Conservation (phyloP, 176 grass and related monocot species). For the Raddia guianensis region DNA sequence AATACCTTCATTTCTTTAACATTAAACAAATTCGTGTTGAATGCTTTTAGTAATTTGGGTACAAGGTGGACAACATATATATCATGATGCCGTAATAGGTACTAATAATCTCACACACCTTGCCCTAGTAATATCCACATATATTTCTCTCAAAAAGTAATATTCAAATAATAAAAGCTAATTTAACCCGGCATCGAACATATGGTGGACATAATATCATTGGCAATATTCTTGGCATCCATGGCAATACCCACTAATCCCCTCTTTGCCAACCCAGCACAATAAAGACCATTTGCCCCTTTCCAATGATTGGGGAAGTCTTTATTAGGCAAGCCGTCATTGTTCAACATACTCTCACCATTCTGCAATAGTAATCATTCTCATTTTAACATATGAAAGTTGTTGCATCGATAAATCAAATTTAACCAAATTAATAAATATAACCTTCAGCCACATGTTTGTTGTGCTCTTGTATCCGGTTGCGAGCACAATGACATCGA, state of each 20-base stretch:
- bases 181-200: not conserved
- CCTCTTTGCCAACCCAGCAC: slow-evolving; percentile 16
- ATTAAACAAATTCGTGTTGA: no score
- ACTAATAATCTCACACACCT: no score
- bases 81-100: no score
- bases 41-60: no score
- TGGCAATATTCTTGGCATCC: slow-evolving; percentile 44
- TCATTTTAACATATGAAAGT: not conserved
- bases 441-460: slow-evolving; percentile 43
- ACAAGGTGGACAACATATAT: no score
- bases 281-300: slow-evolving; percentile 46
- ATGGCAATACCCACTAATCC: slow-evolving; percentile 37
- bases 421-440: not conserved
- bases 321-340: slow-evolving; percentile 32
- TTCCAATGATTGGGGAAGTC: slow-evolving; percentile 48
- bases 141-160: no score
- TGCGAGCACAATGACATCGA: slow-evolving; percentile 46
- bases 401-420: not conserved
- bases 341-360: not conserved
- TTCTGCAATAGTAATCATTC: not conserved
- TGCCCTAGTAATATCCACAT: not conserved
- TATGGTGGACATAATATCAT: slow-evolving; percentile 1
- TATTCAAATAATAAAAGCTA: not conserved
- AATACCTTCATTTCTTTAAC: no score
- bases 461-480: slow-evolving; percentile 47